Base-by-base conservation (phyloP, 352 stramenopile genomes). In the Saprolegnia parasitica region DNA sequence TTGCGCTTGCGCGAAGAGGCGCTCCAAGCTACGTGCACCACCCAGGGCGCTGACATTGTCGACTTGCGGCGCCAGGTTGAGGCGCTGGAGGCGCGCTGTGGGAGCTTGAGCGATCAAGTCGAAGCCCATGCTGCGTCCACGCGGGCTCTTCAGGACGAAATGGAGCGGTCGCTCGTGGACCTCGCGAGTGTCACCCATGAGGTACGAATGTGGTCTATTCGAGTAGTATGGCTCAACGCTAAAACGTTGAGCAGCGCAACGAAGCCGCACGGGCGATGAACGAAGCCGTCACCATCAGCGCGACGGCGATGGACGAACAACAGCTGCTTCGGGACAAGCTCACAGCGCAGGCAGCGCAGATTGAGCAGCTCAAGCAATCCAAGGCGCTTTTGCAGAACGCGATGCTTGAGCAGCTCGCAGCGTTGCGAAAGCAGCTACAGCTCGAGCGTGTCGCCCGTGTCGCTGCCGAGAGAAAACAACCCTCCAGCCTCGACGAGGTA, bases 211-310 rank as follows among this genome's bases (percentile, higher is more conserved):
- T 67, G 58, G 54, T 61, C n/a, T 32, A 29, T 37, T 67, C 32
- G 21, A n/a, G 18, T 54, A 67, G 18, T 21, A 20, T 52, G 8
- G 32, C 52, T 58, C 8, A 20, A 5, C 29, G 29, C 29, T 6
- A 35, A 5, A 35, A 35, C 29, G 29, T 35, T 35, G 8, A 23
- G n/a, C 47, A 94, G 56, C 81, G 86, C 32, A 93, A 94, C 47
- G 84, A 94, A 26, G 86, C 82, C 0, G 81, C 85, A 0, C 84
- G 83, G 20, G 84, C 86, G 0, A 93, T 94, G 86, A 92, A 90
- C 58, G 86, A 93, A 57, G 86, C 86, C 23, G 84, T 94, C 42
- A 88, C 81, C 9, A 91, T 93, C 67, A 92, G 83, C 55, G 86
- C 84, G 18, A 90, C 81, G 9, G 89, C 86, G 0, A 68, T 94